These are phyloP conservation scores for Coelastrella sp. DNA, from an alignment of 139 green algal species.

Conservation along the genomic window DNA sequence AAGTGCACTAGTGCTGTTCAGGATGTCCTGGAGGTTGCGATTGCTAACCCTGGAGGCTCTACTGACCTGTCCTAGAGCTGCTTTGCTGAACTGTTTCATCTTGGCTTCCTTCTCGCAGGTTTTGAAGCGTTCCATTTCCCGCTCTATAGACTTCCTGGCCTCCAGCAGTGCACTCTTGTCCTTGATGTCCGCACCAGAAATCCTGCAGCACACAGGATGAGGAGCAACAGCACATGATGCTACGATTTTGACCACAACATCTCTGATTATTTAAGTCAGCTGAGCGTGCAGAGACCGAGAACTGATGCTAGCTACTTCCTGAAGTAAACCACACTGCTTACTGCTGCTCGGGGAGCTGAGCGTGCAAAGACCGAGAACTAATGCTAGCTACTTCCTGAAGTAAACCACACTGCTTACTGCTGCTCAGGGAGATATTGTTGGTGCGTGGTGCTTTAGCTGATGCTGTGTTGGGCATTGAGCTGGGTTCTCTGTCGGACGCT, in stretches of 20 bases:
- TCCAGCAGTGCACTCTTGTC: constrained; percentile 93
- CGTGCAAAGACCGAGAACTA: too few species aligned
- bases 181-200: constrained; percentile 93
- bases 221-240: not conserved
- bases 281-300: too few species aligned
- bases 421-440: too few species aligned
- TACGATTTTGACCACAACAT: too few species aligned
- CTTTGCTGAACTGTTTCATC: constrained; percentile 95
- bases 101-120: constrained; percentile 97
- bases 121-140: constrained; percentile 99
- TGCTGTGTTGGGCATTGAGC: too few species aligned
- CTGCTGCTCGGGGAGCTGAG: too few species aligned
- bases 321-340: too few species aligned
- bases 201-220: constrained; percentile 60
- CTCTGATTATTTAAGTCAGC: not conserved
- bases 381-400: too few species aligned
- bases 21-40: not conserved
- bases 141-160: constrained; percentile 92
- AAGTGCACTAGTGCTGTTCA: not conserved
- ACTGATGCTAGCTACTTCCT: too few species aligned
- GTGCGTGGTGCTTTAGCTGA: too few species aligned
- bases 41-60: not conserved
- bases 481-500: too few species aligned
- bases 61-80: constrained; percentile 73
- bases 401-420: too few species aligned